A percentile compares a stretch with the other conserved stretches of the same genome.
These are phyloP conservation scores for Filobasidium floriforme DNA, from an alignment of 768 basidiomycete species.

Conservation along the genomic window DNA sequence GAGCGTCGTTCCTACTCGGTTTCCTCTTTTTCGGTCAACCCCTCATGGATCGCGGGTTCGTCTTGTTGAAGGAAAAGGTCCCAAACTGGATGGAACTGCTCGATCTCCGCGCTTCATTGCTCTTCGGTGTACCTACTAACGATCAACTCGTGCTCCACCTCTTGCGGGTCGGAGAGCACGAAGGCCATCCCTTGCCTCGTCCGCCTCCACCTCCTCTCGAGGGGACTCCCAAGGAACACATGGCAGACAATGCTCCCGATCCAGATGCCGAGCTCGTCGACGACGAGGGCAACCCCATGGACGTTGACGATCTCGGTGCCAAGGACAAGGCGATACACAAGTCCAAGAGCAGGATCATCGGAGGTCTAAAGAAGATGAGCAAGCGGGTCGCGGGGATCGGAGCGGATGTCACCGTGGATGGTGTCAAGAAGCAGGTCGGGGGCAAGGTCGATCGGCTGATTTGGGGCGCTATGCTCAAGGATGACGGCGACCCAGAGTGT, in stretches of 20 bases:
- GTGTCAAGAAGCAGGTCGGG: slow-evolving; percentile 41
- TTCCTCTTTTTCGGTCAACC: slow-evolving; percentile 47
- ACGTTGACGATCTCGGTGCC: slow-evolving; percentile 26
- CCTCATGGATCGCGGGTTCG: slow-evolving; percentile 36
- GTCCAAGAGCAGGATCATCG: slow-evolving; percentile 41
- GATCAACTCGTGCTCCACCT: slow-evolving; percentile 46
- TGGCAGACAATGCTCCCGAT: slow-evolving; percentile 35
- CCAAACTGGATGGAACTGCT: slow-evolving; percentile 47
- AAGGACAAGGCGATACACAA: slow-evolving; percentile 37
- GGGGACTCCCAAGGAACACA: slow-evolving; percentile 41
- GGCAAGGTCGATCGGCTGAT: slow-evolving; percentile 43
- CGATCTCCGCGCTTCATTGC: slow-evolving; percentile 46
- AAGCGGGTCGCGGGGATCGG: slow-evolving; percentile 46
- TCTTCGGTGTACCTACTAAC: slow-evolving; percentile 47
- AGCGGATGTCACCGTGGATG: slow-evolving; percentile 46
- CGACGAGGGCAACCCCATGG: slow-evolving; percentile 40
- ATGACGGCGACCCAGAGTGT: slow-evolving; percentile 40
- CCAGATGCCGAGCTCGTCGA: slow-evolving; percentile 36
- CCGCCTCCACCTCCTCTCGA: slow-evolving; percentile 35
- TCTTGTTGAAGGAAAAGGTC: slow-evolving; percentile 37
- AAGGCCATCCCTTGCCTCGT: slow-evolving; percentile 27
- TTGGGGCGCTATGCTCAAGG: slow-evolving; percentile 41
- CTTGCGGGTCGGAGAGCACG: slow-evolving; percentile 43
- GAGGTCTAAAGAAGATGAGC: slow-evolving; percentile 39
- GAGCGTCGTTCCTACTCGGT: slow-evolving; percentile 43